Percentiles rank a stretch among this genome's conserved stretches.
These are phyloP conservation scores for Wickerhamiella kurtzmanii DNA, from an alignment of 805 yeast genomes.

Conservation along the genomic window DNA sequence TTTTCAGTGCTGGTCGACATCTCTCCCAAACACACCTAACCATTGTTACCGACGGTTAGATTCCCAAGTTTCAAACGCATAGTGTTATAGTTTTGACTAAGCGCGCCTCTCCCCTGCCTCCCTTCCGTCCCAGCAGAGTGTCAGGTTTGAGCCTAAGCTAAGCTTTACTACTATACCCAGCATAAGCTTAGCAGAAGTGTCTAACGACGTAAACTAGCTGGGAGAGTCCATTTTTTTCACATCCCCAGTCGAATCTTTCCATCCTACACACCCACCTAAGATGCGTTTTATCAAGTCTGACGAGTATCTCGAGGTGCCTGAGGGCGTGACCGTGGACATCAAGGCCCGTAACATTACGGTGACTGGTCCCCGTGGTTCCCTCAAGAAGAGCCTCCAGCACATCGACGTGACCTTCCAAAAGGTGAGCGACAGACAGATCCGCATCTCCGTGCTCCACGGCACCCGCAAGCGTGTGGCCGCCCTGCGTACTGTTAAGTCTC, in stretches of 20 bases:
- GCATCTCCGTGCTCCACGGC: slow-evolving; percentile 93
- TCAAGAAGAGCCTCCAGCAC: slow-evolving; percentile 84
- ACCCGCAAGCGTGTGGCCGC: slow-evolving; percentile 99
- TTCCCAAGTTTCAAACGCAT: neutral
- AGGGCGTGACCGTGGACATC: slow-evolving; percentile 82
- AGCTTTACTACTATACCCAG: neutral
- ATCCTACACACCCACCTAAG: neutral
- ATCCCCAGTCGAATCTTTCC: neutral
- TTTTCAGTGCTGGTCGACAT: no score
- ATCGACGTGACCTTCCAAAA: slow-evolving; percentile 84
- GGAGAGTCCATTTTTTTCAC: neutral
- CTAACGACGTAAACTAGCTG: neutral
- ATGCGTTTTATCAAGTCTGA: slow-evolving; percentile 85
- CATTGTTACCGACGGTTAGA: no score
- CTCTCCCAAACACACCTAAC: no score
- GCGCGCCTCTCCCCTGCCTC: no score
- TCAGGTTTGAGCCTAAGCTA: neutral
- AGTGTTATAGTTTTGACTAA: neutral
- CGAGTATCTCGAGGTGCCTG: slow-evolving; percentile 75
- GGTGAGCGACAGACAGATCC: slow-evolving; percentile 56
- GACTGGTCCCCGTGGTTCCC: slow-evolving; percentile 94
- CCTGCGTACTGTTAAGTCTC: slow-evolving; percentile 94
- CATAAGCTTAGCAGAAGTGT: neutral
- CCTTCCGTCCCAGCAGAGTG: neutral
- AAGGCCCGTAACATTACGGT: slow-evolving; percentile 83